Base-by-base conservation (phyloP, 2,329 filamentous ascomycete genomes). In the Clonostachys rhizophaga region DNA sequence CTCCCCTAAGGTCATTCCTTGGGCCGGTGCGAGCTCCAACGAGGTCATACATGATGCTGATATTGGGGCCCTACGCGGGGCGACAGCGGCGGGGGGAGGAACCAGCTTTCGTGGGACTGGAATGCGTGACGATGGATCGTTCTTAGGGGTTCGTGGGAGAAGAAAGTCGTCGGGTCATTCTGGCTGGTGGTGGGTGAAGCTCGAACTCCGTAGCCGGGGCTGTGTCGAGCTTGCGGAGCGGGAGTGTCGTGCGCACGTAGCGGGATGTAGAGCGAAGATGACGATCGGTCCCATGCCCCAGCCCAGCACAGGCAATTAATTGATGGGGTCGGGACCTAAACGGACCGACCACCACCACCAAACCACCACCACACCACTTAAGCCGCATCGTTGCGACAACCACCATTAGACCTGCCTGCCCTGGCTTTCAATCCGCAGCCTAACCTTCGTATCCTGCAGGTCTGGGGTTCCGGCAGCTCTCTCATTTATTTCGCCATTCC, bases 31-130 rank as follows among this genome's bases (percentile, higher is more conserved):
- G 24, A 30, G 24, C 24, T 30, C 24, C 24, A 30, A 30, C 24
- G 24, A 30, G 33, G 13, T 42, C 47, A 40, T 44, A 49, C 47
- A 49, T 49, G 40, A 4, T 49, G 44, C 37, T 34, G 43, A 24
- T 33, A 34, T 24, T 33, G 47, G 44, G 39, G 44, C 43, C 47
- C 47, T 44, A 46, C 43, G 40, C 44, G 47, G 43, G 47, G 43
- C 43, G 47, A 44, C 34, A 43, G 46, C 43, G 36, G 44, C 24
- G 24, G 16, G 42, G 24, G 16, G 30, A 44, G 24, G 16, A 20
- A 18, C 10, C 42, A 16, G 42, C 17, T 35, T 33, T 18, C 16
- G 14, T 10, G 33, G 42, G n/a, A 12, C 24, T 12, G 13, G 12
- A 20, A 20, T 36, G 30, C 10, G 33, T 33, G n/a, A 18, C n/a